These are phyloP conservation scores for Citrus trifoliata DNA, from an alignment of 345 rosid species.

Conservation along the genomic window DNA sequence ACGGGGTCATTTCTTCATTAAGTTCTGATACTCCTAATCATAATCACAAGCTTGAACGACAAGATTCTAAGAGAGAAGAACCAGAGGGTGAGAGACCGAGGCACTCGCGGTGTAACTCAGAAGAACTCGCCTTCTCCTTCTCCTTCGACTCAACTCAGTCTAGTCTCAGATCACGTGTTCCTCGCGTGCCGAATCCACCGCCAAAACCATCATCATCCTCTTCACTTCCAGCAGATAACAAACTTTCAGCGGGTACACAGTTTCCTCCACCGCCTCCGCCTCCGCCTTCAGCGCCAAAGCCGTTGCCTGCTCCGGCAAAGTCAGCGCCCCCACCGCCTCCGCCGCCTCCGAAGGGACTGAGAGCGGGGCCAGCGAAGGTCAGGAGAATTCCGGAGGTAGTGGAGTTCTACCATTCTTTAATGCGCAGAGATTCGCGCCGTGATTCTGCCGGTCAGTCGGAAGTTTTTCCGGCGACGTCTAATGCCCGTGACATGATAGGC, in stretches of 20 bases:
- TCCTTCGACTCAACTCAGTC: slow-evolving; percentile 46
- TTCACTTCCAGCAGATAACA: slow-evolving; percentile 15
- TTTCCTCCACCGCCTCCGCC: slow-evolving; percentile 42
- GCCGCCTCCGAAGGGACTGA: slow-evolving; percentile 47
- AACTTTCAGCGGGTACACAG: slow-evolving; percentile 17
- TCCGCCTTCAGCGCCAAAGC: slow-evolving; percentile 22
- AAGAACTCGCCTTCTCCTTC: slow-evolving; percentile 42
- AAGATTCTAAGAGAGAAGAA: slow-evolving; percentile 44
- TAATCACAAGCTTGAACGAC: slow-evolving; percentile 24
- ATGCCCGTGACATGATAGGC: slow-evolving; percentile 94
- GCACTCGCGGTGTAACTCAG: slow-evolving; percentile 52
- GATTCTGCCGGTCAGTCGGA: slow-evolving; percentile 55
- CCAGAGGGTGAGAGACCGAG: slow-evolving; percentile 43
- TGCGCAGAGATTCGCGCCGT: slow-evolving; percentile 82
- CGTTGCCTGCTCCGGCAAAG: slow-evolving; percentile 10
- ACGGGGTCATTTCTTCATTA: slow-evolving; percentile 15
- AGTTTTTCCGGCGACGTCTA: slow-evolving; percentile 39
- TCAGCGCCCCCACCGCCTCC: slow-evolving; percentile 78
- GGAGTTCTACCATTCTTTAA: slow-evolving; percentile 94
- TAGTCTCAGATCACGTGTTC: slow-evolving; percentile 61
- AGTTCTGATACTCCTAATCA: slow-evolving; percentile 1
- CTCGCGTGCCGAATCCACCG: slow-evolving; percentile 92
- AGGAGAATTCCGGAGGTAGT: slow-evolving; percentile 92
- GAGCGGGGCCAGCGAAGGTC: slow-evolving; percentile 56
- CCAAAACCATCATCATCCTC: slow-evolving; percentile 52